phyloP scores from a whole-genome alignment of 2,329 filamentous ascomycete genomes.

The Aspergillus spinulosporus region DNA sequence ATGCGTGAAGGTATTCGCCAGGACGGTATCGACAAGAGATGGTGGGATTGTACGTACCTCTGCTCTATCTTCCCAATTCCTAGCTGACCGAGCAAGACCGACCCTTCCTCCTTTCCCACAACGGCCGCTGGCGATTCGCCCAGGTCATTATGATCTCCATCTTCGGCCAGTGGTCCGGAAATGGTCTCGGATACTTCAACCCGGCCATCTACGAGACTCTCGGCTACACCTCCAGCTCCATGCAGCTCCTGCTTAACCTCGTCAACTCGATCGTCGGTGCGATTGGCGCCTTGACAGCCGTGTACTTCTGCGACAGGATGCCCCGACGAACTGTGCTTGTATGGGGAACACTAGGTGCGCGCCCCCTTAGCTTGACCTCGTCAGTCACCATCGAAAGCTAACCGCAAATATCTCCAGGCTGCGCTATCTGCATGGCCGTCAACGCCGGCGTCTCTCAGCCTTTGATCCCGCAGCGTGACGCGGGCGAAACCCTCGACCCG shows the following conservation, averaged over 20 bases:
- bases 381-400: background rate
- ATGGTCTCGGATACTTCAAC: slow-evolving; percentile 55
- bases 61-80: background rate
- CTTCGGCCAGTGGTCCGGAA: slow-evolving; percentile 55
- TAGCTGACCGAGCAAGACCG: slow-evolving; percentile 36
- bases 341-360: slow-evolving; percentile 43
- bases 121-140: slow-evolving; percentile 50
- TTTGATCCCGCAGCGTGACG: slow-evolving; percentile 29
- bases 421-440: slow-evolving; percentile 45
- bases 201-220: slow-evolving; percentile 46
- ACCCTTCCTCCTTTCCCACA: slow-evolving; percentile 47
- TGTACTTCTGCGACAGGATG: slow-evolving; percentile 49
- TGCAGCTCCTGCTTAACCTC: slow-evolving; percentile 48
- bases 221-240: slow-evolving; percentile 22
- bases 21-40: slow-evolving; percentile 51
- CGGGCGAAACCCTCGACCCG: slow-evolving; percentile 31
- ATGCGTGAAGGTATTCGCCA: slow-evolving; percentile 42
- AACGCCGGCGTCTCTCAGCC: slow-evolving; percentile 49
- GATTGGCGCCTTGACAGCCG: slow-evolving; percentile 36
- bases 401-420: slow-evolving; percentile 24
- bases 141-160: slow-evolving; percentile 55
- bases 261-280: slow-evolving; percentile 7
- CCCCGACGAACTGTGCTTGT: slow-evolving; percentile 50
- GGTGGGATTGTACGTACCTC: slow-evolving; percentile 48
- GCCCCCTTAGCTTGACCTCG: background rate